Base-by-base conservation (phyloP, 2,329 filamentous ascomycete genomes). In the Ceratocystis variospora region DNA sequence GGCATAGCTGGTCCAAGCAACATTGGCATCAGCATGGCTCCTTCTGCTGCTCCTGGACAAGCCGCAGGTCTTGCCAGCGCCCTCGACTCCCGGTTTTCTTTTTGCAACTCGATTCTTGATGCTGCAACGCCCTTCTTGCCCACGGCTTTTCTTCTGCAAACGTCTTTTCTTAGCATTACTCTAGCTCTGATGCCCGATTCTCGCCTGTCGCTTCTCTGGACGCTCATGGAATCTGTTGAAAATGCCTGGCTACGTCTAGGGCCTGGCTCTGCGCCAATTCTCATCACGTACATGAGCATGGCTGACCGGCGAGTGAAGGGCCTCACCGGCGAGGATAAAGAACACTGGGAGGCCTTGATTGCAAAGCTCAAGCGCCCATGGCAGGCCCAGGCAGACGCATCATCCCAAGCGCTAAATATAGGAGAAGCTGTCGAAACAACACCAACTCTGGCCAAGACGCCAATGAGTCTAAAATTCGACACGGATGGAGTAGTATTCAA, bases 21-120 rank as follows among this genome's bases (percentile, higher is more conserved):
- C 68, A 70, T 62, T 65, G 45, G 57, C 57, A 65, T 46, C 68
- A 41, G 41, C 62, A 63, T 44, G 68, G 69, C 12, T 69, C 66
- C 6, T 70, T 73, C 10, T 72, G 74, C 53, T 4, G 31, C 53
- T 28, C 63, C 53, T 10, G 55, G 48, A 6, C 63, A 65, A 8
- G 53, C 66, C 1, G 57, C 45, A 2, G 71, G 73, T 37, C 71
- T 77, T 33, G 74, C 74, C 1, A 71, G 71, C 46, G 72, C 71
- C 10, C 68, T 77, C 7, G 74, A 76, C 59, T 68, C 72, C 4
- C 72, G 71, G 7, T 76, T 76, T 67, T 72, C 71, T 6, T 77
- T 74, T 66, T 77, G 76, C 71, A 76, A 76, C 67, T 76, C 75
- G 46, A 72, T 77, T 4, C 73, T 74, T 25, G 73, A 72, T 7